These are phyloP conservation scores for Planoprotostelium fungivorum DNA, from an alignment of 78 protist genomes.

Conservation along the genomic window DNA sequence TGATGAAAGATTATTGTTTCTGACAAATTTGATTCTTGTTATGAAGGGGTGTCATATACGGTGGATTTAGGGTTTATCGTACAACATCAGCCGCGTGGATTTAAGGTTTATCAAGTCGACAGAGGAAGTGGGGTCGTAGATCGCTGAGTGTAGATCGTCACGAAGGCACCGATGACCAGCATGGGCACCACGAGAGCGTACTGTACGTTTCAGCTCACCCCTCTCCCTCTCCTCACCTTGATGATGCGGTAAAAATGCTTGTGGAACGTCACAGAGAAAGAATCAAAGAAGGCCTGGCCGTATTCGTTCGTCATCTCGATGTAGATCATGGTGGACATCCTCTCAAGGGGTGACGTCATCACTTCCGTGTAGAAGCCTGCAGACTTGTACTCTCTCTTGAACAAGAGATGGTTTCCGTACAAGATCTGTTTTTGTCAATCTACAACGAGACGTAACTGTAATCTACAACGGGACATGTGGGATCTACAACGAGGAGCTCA, in stretches of 20 bases:
- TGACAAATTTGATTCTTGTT: no score
- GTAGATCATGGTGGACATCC: background rate
- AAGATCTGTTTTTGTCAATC: background rate
- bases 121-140: no score
- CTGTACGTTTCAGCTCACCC: background rate
- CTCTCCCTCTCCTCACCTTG: background rate
- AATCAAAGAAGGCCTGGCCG: background rate
- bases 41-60: no score
- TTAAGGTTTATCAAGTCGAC: no score
- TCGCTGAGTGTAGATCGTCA: no score
- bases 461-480: no score
- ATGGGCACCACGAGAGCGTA: background rate
- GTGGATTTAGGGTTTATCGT: no score
- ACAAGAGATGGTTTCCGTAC: background rate
- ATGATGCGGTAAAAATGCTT: background rate
- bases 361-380: background rate
- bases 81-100: no score
- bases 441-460: no score
- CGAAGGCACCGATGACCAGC: background rate
- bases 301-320: background rate
- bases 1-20: no score
- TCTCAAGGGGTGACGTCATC: background rate
- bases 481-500: no score
- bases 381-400: background rate
- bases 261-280: background rate